These are phyloP conservation scores for Aquanectria penicillioides DNA, from an alignment of 2,329 filamentous ascomycete genomes.

Conservation along the genomic window DNA sequence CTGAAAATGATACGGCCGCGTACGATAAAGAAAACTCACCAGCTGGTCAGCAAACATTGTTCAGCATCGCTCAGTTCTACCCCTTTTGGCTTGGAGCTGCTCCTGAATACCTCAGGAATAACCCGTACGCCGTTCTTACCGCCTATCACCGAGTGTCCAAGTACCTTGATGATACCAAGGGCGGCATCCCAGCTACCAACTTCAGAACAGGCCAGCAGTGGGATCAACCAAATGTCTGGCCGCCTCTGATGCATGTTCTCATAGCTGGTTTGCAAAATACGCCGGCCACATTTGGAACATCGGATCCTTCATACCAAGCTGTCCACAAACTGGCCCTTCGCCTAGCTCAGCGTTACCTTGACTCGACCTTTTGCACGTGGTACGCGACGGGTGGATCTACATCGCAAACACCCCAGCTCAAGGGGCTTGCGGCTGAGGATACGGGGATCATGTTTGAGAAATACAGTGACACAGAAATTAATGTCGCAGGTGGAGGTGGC, in stretches of 20 bases:
- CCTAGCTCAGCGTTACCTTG: conserved; percentile 72
- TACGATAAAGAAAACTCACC: conserved; percentile 56
- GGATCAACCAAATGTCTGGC: conserved; percentile 78
- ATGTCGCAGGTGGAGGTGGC: conserved; percentile 70
- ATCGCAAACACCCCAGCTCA: conserved; percentile 59
- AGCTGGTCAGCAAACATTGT: conserved; percentile 64
- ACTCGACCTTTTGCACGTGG: conserved; percentile 77
- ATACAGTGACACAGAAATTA: conserved; percentile 69
- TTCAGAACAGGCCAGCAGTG: conserved; percentile 71
- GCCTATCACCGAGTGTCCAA: conserved; percentile 63
- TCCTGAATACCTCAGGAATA: conserved; percentile 63
- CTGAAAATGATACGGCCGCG: conserved; percentile 53
- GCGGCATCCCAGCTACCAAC: conserved; percentile 72
- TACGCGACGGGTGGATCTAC: conserved; percentile 73
- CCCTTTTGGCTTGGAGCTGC: conserved; percentile 77
- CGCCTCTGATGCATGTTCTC: conserved; percentile 71
- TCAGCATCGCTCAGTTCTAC: conserved; percentile 70
- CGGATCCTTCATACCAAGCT: conserved; percentile 63
- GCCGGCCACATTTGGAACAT: conserved; percentile 62
- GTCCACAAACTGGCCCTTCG: conserved; percentile 65
- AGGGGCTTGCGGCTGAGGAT: conserved; percentile 53
- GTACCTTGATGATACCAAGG: conserved; percentile 61
- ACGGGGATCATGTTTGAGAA: conserved; percentile 77
- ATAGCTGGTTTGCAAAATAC: conserved; percentile 71
- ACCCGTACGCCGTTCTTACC: conserved; percentile 65